Percentiles rank a stretch among this genome's conserved stretches.
Evolutionary conservation across 23 red algal genomes (phyloP).

Genomic region (Gracilaria domingensis): DNA sequence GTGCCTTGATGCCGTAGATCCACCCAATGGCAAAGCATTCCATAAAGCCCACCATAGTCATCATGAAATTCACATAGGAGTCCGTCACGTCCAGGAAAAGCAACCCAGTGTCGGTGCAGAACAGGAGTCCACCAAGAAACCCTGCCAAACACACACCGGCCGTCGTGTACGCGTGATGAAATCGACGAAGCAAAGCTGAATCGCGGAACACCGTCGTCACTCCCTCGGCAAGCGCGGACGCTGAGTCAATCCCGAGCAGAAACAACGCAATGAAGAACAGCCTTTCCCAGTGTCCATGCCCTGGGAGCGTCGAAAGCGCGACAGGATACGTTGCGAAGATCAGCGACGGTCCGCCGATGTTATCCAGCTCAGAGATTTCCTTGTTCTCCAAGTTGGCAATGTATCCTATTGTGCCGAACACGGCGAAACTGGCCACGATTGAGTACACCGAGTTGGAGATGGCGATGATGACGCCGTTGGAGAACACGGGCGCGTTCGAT

Average conservation of each 20-base stretch:
- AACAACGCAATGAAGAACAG: slow-evolving; percentile 62
- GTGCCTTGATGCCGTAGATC: slow-evolving; percentile 66
- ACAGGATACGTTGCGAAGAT: slow-evolving; percentile 49
- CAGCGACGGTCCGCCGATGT: slow-evolving; percentile 39
- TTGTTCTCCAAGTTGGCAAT: slow-evolving; percentile 27
- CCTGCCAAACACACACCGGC: slow-evolving; percentile 39
- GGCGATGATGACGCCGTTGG: slow-evolving; percentile 60
- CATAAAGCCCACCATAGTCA: slow-evolving; percentile 50
- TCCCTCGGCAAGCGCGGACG: slow-evolving; percentile 52
- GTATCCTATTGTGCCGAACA: slow-evolving; percentile 57
- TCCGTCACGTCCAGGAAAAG: slow-evolving; percentile 55
- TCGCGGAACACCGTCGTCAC: slow-evolving; percentile 60
- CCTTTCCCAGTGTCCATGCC: slow-evolving; percentile 65
- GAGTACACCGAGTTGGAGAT: slow-evolving; percentile 62
- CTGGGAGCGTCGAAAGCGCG: slow-evolving; percentile 41
- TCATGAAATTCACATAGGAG: slow-evolving; percentile 65
- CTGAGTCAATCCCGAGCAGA: slow-evolving; percentile 59
- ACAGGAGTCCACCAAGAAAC: slow-evolving; percentile 43
- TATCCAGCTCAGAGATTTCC: background rate
- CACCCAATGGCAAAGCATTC: slow-evolving; percentile 66
- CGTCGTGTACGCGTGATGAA: slow-evolving; percentile 30
- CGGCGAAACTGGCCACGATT: slow-evolving; percentile 60
- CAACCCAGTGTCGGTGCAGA: slow-evolving; percentile 44
- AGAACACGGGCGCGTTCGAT: slow-evolving; percentile 59
- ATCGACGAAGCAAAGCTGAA: slow-evolving; percentile 30